A percentile compares a stretch with the other conserved stretches of the same genome.
These are phyloP conservation scores for Plasmodium vinckei DNA, from an alignment of 169 alveolate species.

Conservation along the genomic window DNA sequence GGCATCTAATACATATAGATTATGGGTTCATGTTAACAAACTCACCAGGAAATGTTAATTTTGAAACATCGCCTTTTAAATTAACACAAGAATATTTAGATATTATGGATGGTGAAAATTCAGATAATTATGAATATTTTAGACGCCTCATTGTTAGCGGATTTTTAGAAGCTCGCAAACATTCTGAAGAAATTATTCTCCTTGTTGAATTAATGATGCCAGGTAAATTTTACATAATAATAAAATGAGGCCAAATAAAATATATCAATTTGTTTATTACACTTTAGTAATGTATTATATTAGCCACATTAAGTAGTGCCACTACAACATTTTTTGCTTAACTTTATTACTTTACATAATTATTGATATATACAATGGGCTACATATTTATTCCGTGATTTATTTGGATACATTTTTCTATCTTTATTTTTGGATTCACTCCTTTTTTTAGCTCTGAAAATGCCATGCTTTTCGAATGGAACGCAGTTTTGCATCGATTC, in stretches of 20 bases:
- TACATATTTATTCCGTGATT: no score
- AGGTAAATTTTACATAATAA: slow-evolving; percentile 37
- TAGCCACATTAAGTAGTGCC: not conserved
- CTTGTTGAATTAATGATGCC: slow-evolving; percentile 93
- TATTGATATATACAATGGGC: no score
- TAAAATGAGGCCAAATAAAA: not conserved
- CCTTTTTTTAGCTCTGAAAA: slow-evolving; percentile 85
- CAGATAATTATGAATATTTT: slow-evolving; percentile 93
- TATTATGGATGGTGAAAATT: slow-evolving; percentile 94
- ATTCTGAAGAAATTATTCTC: slow-evolving; percentile 90
- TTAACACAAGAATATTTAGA: slow-evolving; percentile 96
- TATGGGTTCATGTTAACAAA: slow-evolving; percentile 96
- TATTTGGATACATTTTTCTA: no score
- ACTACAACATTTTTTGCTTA: no score
- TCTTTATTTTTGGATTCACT: not conserved
- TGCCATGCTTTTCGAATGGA: slow-evolving; percentile 92
- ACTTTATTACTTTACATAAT: no score
- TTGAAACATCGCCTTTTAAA: slow-evolving; percentile 97
- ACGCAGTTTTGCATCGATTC: slow-evolving; percentile 84
- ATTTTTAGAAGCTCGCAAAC: slow-evolving; percentile 91
- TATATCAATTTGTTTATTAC: not conserved
- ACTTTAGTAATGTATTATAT: not conserved
- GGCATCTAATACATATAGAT: slow-evolving; percentile 96
- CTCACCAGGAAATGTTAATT: slow-evolving; percentile 97
- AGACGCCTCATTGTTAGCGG: slow-evolving; percentile 89